Base-by-base conservation (phyloP, 2,329 filamentous ascomycete species). In the Graphiopsis chlorocephala region DNA sequence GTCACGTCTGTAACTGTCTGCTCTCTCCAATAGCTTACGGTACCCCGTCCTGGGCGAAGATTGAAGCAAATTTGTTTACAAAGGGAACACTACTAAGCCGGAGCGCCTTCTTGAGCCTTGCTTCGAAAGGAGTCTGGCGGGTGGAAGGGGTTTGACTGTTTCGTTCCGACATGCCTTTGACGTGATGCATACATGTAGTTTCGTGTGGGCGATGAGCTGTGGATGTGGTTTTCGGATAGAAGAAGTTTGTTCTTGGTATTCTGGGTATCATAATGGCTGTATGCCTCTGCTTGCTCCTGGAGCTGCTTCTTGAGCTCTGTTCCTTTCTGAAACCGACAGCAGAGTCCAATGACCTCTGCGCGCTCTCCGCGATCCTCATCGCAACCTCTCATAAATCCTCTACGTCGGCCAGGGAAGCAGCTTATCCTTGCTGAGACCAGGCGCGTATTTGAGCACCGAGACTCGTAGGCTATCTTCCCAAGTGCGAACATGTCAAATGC, bases 11-110 rank as follows among this genome's bases (percentile, higher is more conserved):
- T 73, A 74, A 74, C 72, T 74, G 72, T 72, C 66, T 66, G 69
- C 68, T 73, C 67, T 47, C 17, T 31, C 55, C 57, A 63, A 66
- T 65, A 72, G 71, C 71, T 65, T 67, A 70, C 72, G 72, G 72
- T 74, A 74, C 66, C 65, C 65, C 38, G 63, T 71, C 70, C 68
- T 64, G 67, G 91, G 92, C 93, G 90, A 83, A 96, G 86, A 96
- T 79, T 77, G 70, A 77, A 68, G 3, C 38, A 12, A 45, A n/a
- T n/a, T 8, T 45, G n/a, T 20, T 20, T 58, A 58, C 23, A 25
- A 23, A 55, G 65, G 61, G 90, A 92, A 92, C 91, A 89, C 92
- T 90, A 96, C 95, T 97, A 97, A 97, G 93, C 93, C 93, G 93
- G 93, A 96, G 93, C 91, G 87, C 86, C 88, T 89, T 88, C 88